Evolutionary conservation across 2,329 filamentous ascomycete species (phyloP).

Genomic region (Cladobotryum protrusum): DNA sequence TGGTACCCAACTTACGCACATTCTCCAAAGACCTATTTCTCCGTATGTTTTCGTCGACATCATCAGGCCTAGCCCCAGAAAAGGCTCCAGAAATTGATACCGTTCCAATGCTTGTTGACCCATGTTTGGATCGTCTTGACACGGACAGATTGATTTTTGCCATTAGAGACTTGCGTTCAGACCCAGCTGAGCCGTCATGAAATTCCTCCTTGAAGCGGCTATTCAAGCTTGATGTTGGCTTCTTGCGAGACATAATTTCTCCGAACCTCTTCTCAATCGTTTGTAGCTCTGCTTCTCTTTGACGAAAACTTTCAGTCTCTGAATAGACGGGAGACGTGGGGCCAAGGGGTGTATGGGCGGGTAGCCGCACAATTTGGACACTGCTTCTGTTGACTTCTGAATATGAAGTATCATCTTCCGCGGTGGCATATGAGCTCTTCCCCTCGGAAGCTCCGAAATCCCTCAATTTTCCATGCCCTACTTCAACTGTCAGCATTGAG

Average conservation of each 20-base stretch:
- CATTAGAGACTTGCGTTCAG: constrained; percentile 25
- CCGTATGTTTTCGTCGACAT: not conserved
- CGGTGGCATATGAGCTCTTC: constrained; percentile 21
- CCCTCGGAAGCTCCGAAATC: constrained; percentile 18
- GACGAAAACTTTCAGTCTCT: constrained; percentile 32
- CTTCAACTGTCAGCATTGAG: not conserved
- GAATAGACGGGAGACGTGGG: constrained; percentile 19
- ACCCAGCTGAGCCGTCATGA: not conserved
- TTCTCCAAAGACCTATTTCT: not conserved
- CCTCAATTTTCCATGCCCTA: constrained; percentile 19
- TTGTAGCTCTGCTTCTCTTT: constrained; percentile 32
- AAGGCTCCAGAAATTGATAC: not conserved
- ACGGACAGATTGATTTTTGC: constrained; percentile 30
- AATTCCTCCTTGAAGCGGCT: constrained; percentile 40
- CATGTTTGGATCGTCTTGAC: constrained; percentile 23
- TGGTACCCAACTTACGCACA: no score
- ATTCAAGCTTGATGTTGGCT: constrained; percentile 21
- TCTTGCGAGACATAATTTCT: constrained; percentile 25
- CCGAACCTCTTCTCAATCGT: constrained; percentile 37
- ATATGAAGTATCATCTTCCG: constrained; percentile 14
- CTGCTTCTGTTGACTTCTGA: constrained; percentile 5
- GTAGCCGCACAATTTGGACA: constrained; percentile 1
- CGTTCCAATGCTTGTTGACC: constrained; percentile 8
- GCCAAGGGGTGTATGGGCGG: constrained; percentile 10
- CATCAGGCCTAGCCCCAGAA: not conserved